phyloP scores from a whole-genome alignment of 805 yeast species.

The Helenozyma rhizophorensis region DNA sequence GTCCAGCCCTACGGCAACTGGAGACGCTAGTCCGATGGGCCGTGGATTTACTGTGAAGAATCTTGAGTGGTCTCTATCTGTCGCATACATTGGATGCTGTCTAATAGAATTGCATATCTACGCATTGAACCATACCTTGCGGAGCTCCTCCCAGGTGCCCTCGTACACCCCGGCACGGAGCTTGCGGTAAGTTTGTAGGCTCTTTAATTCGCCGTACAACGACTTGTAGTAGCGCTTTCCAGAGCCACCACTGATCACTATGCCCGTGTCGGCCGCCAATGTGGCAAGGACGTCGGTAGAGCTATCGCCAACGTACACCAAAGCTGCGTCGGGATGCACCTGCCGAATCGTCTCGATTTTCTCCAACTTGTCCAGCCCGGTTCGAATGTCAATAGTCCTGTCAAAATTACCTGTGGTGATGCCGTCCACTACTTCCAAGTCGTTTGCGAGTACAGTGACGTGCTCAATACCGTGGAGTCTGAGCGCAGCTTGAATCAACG shows the following conservation, averaged over 20 bases:
- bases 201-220: no score
- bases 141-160: constrained; percentile 1
- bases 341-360: constrained; percentile 11
- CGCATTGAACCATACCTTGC: not conserved
- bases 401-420: constrained; percentile 30
- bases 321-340: constrained; percentile 8
- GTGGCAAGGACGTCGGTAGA: constrained; percentile 49
- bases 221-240: constrained; percentile 1
- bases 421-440: constrained; percentile 34
- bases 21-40: no score
- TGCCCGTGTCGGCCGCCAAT: constrained; percentile 43
- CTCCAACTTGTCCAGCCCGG: constrained; percentile 50
- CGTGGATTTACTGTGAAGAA: no score
- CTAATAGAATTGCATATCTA: no score
- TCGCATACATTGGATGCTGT: no score
- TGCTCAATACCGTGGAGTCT: constrained; percentile 16
- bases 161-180: not conserved
- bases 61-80: no score
- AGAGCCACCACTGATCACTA: constrained; percentile 37
- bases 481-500: constrained; percentile 38
- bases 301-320: constrained; percentile 60
- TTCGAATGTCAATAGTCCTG: constrained; percentile 29
- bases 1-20: constrained; percentile 19
- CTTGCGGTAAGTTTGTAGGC: no score
- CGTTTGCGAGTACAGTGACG: constrained; percentile 44